Conservation (phyloP, 345 rosid species). For the Pistacia atlantica region DNA sequence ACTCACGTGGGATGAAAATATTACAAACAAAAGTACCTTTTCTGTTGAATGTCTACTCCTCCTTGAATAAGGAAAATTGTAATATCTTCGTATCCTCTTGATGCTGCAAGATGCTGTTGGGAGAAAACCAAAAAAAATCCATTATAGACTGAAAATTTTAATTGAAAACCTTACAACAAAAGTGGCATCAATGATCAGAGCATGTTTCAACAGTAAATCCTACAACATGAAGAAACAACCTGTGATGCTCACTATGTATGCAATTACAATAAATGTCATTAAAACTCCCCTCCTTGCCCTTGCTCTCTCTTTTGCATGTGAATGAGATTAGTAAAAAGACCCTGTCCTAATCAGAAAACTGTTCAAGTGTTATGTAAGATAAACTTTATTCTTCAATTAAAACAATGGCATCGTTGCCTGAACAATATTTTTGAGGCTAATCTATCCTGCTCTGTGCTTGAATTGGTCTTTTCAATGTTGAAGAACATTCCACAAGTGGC, state of each 20-base stretch:
- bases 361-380: no score
- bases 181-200: background rate
- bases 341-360: background rate
- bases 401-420: background rate
- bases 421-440: background rate
- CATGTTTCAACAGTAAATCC: background rate
- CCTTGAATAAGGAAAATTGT: constrained; percentile 62
- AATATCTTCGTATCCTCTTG: constrained; percentile 78
- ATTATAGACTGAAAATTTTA: constrained; percentile 9
- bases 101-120: constrained; percentile 89
- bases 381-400: constrained; percentile 5
- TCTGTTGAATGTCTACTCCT: constrained; percentile 56
- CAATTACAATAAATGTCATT: background rate
- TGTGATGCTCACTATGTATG: background rate
- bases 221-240: background rate
- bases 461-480: background rate
- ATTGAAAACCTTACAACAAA: background rate
- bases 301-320: background rate
- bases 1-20: background rate
- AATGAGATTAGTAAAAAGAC: background rate
- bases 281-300: background rate
- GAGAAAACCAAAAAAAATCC: constrained; percentile 14
- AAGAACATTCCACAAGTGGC: background rate
- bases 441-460: background rate
- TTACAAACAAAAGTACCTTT: constrained; percentile 55